Base-by-base conservation (phyloP, 2,329 filamentous ascomycete genomes). In the Elsinoe perseae region DNA sequence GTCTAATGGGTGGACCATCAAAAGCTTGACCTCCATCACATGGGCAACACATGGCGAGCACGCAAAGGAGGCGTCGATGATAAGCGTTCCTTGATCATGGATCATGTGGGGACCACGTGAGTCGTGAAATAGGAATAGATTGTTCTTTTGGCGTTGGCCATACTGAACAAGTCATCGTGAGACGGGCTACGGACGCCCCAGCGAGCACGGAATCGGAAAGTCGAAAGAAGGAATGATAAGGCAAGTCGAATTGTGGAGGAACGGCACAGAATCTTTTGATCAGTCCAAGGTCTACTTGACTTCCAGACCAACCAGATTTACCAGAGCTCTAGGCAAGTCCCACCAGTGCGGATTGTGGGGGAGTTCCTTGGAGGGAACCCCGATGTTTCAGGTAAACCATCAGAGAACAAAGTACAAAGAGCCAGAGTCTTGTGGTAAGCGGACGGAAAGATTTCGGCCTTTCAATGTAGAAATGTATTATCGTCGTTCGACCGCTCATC, bases 21-120 rank as follows among this genome's bases (percentile, higher is more conserved):
- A 44, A 44, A 44, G 40, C 40, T 44, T 44, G 40, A 23, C 40
- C 14, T 18, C n/a, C 40, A 44, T 25, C 40, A 12, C 40, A 25
- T 12, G n/a, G 40, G 40, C 40, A 44, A 23, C 40, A 44, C 40
- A 44, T 44, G 40, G 40, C 40, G 40, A 44, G 40, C 40, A 44
- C 40, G 40, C 40, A 44, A 23, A 25, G 20, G 40, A 21, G 23
- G 40, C 40, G 32, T 36, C n/a, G 4, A 14, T 36, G 32, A 36
- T 36, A 36, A 36, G 32, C 12, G 9, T 6, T 36, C 4, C 12
- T 14, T 14, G 10, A 36, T 36, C 9, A 14, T 14, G 32, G 38
- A 21, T 44, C 40, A 44, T 44, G 40, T 44, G 40, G 40, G 23
- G 40, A 12, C 14, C 16, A 23, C 21, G 40, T 44, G 40, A 44